These are phyloP conservation scores for Martensiomyces pterosporus DNA, from an alignment of 192 early-diverging fungal species.

Conservation along the genomic window DNA sequence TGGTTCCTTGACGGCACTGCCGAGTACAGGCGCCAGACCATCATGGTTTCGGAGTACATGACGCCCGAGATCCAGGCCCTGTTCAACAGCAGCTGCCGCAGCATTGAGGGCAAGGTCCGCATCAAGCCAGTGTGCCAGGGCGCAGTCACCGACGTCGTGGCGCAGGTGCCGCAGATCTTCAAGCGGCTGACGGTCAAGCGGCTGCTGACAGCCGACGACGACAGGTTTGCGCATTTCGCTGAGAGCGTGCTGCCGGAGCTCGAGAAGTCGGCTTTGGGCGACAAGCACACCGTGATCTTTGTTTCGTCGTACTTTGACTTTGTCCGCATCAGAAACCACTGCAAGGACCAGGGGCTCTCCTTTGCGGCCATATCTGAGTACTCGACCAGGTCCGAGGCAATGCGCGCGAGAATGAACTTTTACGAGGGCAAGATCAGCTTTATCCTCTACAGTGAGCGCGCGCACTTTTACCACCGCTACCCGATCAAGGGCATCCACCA, in stretches of 20 bases:
- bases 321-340: constrained; percentile 87
- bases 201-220: constrained; percentile 65
- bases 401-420: constrained; percentile 71
- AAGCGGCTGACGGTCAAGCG: constrained; percentile 62
- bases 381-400: constrained; percentile 71
- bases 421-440: constrained; percentile 74
- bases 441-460: constrained; percentile 89
- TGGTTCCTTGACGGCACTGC: constrained; percentile 85
- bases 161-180: constrained; percentile 79
- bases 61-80: constrained; percentile 91
- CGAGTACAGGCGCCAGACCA: constrained; percentile 83
- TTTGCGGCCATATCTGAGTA: constrained; percentile 89
- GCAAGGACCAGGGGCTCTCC: constrained; percentile 67
- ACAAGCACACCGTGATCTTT: constrained; percentile 69
- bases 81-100: constrained; percentile 63
- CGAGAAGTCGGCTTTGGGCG: constrained; percentile 50
- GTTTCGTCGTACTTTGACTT: constrained; percentile 96
- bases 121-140: constrained; percentile 63
- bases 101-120: constrained; percentile 65
- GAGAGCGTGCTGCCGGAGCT: constrained; percentile 56
- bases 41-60: constrained; percentile 75
- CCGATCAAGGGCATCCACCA: constrained; percentile 79
- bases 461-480: constrained; percentile 90
- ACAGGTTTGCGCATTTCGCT: constrained; percentile 81
- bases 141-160: constrained; percentile 71